Conservation (phyloP, 768 basidiomycete species). For the Butyriboletus loyo region DNA sequence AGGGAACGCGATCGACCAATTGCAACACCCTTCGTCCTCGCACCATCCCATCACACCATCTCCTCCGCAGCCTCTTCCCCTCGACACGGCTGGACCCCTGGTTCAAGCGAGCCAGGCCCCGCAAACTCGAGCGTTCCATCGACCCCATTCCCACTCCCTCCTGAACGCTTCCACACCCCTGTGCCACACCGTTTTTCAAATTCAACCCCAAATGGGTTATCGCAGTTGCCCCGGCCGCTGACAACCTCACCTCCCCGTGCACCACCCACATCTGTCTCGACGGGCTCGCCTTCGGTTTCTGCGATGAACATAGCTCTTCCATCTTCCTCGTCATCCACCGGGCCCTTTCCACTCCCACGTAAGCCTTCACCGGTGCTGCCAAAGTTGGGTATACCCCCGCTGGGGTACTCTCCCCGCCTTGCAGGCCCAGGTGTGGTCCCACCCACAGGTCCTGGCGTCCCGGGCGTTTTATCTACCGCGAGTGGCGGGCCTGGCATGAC, state of each 20-base stretch:
- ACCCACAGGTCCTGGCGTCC: conserved; percentile 26
- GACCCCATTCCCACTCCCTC: conserved; percentile 27
- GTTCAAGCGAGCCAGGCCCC: conserved; percentile 28
- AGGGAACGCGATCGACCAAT: conserved; percentile 49
- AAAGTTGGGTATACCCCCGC: conserved; percentile 26
- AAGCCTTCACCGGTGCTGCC: conserved; percentile 27
- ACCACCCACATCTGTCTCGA: conserved; percentile 17
- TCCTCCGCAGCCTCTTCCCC: conserved; percentile 40
- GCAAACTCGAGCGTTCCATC: conserved; percentile 25
- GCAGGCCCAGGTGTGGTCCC: conserved; percentile 30
- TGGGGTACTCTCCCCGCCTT: conserved; percentile 30
- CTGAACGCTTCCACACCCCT: conserved; percentile 30
- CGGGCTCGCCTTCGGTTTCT: conserved; percentile 19
- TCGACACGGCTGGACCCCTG: conserved; percentile 36
- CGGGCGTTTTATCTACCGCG: conserved; percentile 21
- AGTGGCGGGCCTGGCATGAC: conserved; percentile 19
- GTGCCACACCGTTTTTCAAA: conserved; percentile 28
- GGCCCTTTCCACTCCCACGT: conserved; percentile 21
- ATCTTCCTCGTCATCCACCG: conserved; percentile 14
- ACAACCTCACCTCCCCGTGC: conserved; percentile 40
- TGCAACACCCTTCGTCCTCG: conserved; percentile 53
- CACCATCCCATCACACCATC: conserved; percentile 40
- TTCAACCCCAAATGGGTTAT: conserved; percentile 19
- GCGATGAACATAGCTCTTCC: conserved; percentile 13
- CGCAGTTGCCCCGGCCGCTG: conserved; percentile 21